Evolutionary conservation across 306 rosid species (phyloP).

Genomic region (Casuarina equisetifolia): DNA sequence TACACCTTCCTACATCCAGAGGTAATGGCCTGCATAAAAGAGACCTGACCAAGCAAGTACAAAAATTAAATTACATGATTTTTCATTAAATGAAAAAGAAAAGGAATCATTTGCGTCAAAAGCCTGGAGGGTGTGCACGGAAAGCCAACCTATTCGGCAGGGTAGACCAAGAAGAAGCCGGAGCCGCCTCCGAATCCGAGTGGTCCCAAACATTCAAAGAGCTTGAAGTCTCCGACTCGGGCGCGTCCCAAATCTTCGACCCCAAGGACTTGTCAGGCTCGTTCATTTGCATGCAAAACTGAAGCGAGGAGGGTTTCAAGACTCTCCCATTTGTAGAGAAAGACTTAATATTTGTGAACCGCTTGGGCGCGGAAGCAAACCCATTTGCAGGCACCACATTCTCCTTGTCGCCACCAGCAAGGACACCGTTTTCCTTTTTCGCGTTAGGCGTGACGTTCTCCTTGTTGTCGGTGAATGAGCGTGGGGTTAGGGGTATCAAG

Average conservation of each 20-base stretch:
- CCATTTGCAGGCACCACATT: conserved; percentile 42
- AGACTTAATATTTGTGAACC: conserved; percentile 47
- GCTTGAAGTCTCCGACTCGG: conserved; percentile 43
- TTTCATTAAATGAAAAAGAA: background rate
- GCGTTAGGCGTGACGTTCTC: conserved; percentile 43
- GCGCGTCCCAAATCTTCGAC: conserved; percentile 44
- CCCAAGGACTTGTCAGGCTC: conserved; percentile 54
- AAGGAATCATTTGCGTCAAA: background rate
- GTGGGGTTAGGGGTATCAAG: background rate
- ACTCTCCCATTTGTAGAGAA: conserved; percentile 53
- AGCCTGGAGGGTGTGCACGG: background rate
- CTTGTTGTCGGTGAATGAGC: conserved; percentile 17
- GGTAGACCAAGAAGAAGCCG: conserved; percentile 97
- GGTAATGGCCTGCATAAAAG: conserved; percentile 84
- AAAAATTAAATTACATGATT: background rate
- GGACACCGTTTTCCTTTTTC: background rate
- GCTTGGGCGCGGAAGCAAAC: conserved; percentile 30
- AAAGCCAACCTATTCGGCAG: conserved; percentile 64
- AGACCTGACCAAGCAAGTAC: conserved; percentile 43
- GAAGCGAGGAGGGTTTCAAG: conserved; percentile 66
- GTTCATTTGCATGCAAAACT: conserved; percentile 74
- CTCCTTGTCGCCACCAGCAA: conserved; percentile 42
- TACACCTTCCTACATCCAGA: conserved; percentile 77
- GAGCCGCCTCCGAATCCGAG: conserved; percentile 90
- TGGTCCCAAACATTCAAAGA: conserved; percentile 79